These are phyloP conservation scores for Violaceomyces palustris DNA, from an alignment of 1,284 basidiomycete genomes.

Conservation along the genomic window DNA sequence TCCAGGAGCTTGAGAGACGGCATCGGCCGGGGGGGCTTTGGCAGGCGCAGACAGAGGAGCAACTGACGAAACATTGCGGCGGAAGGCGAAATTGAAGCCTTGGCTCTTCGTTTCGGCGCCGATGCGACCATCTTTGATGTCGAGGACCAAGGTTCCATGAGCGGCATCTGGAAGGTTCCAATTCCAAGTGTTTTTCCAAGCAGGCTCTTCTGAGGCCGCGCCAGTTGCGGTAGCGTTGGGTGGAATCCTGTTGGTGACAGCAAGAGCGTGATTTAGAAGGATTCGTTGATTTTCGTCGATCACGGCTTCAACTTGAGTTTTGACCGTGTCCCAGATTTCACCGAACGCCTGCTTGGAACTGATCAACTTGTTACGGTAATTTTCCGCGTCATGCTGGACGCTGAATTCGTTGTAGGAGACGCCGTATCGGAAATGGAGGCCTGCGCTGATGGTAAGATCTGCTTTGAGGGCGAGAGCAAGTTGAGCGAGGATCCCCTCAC, in stretches of 20 bases:
- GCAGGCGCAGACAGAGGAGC: too few relatives aligned
- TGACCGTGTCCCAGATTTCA: constrained; percentile 89
- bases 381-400: constrained; percentile 82
- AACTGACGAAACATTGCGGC: too few relatives aligned
- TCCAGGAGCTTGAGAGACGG: too few relatives aligned
- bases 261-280: constrained; percentile 81
- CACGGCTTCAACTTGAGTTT: constrained; percentile 81
- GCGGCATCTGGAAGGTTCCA: constrained; percentile 93
- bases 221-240: constrained; percentile 57
- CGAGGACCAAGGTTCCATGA: constrained; percentile 79
- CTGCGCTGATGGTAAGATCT: constrained; percentile 88
- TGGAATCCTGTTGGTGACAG: constrained; percentile 75
- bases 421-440: constrained; percentile 94
- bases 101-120: constrained; percentile 86
- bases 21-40: too few relatives aligned
- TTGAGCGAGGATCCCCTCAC: constrained; percentile 87
- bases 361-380: constrained; percentile 75
- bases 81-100: constrained; percentile 93
- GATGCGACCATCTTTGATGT: constrained; percentile 83
- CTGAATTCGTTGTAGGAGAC: constrained; percentile 96
- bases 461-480: constrained; percentile 85
- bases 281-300: constrained; percentile 86
- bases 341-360: constrained; percentile 77
- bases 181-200: constrained; percentile 71
- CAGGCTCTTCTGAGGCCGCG: constrained; percentile 69